Evolutionary conservation across 2,329 filamentous ascomycete species (phyloP).

Genomic region (Amesomyces nigricolor): DNA sequence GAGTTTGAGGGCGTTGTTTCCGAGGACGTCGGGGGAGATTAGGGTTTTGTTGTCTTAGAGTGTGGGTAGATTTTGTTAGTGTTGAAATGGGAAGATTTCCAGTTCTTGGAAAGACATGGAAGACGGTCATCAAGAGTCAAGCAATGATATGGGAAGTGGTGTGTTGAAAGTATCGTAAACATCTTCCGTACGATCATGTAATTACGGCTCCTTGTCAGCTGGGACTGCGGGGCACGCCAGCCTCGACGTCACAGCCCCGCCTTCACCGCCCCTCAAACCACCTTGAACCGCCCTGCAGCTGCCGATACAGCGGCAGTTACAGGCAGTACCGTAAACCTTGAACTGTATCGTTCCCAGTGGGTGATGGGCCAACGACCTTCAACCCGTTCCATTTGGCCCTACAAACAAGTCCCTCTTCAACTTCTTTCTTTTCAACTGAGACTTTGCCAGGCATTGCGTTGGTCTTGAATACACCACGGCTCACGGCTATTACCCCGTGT

Average conservation of each 20-base stretch:
- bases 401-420: not conserved
- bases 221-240: not conserved
- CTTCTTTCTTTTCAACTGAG: not conserved
- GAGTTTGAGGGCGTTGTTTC: constrained; percentile 44
- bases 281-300: no score
- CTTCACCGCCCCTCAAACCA: not conserved
- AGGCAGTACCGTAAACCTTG: no score
- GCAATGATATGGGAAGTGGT: no score
- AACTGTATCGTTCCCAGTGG: not conserved
- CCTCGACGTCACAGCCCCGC: constrained; percentile 14
- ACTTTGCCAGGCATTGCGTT: not conserved
- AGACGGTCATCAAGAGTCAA: no score
- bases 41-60: constrained; percentile 50
- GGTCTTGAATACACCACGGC: not conserved
- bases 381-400: not conserved
- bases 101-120: no score
- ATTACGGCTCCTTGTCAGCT: not conserved
- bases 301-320: no score
- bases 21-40: constrained; percentile 55
- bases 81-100: no score
- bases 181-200: not conserved
- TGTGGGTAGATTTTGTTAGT: not conserved
- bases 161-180: no score
- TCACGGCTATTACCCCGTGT: not conserved
- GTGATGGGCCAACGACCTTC: not conserved